Conservation (phyloP, 2,329 filamentous ascomycete species). For the Xylariaceae sp. region DNA sequence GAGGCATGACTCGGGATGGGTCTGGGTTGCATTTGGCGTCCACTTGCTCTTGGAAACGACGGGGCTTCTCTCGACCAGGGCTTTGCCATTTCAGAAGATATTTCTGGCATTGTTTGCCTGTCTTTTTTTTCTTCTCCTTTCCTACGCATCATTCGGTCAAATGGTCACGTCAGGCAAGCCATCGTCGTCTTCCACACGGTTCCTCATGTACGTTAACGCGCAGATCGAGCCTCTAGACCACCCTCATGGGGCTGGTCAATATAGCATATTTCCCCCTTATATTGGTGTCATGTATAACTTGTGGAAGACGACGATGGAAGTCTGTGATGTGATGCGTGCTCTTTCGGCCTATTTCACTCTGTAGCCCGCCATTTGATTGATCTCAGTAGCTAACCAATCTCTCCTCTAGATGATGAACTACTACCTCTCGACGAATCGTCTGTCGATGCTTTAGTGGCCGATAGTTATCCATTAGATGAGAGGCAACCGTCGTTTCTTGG, state of each 20-base stretch:
- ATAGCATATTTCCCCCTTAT: slow-evolving; percentile 49
- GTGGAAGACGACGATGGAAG: slow-evolving; percentile 66
- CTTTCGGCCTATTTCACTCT: slow-evolving; percentile 35
- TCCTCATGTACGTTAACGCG: slow-evolving; percentile 68
- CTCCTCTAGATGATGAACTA: slow-evolving; percentile 63
- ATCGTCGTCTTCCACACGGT: slow-evolving; percentile 69
- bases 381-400: slow-evolving; percentile 46
- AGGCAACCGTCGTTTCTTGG: slow-evolving; percentile 21
- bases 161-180: slow-evolving; percentile 63
- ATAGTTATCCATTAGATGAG: slow-evolving; percentile 44
- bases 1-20: slow-evolving; percentile 40
- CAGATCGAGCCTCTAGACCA: slow-evolving; percentile 43
- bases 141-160: slow-evolving; percentile 39
- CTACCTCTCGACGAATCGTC: slow-evolving; percentile 63
- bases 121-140: slow-evolving; percentile 25
- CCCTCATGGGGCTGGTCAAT: slow-evolving; percentile 48
- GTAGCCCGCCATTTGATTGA: slow-evolving; percentile 30
- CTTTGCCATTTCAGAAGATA: slow-evolving; percentile 38
- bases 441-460: slow-evolving; percentile 71
- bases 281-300: slow-evolving; percentile 44
- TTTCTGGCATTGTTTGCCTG: slow-evolving; percentile 30
- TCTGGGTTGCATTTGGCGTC: slow-evolving; percentile 41
- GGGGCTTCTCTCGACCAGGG: slow-evolving; percentile 35
- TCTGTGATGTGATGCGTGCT: slow-evolving; percentile 53
- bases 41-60: slow-evolving; percentile 40